Percentiles rank a stretch among this genome's conserved stretches.
phyloP scores from a whole-genome alignment of 73 alveolate genomes.

The Paramecium caudatum region DNA sequence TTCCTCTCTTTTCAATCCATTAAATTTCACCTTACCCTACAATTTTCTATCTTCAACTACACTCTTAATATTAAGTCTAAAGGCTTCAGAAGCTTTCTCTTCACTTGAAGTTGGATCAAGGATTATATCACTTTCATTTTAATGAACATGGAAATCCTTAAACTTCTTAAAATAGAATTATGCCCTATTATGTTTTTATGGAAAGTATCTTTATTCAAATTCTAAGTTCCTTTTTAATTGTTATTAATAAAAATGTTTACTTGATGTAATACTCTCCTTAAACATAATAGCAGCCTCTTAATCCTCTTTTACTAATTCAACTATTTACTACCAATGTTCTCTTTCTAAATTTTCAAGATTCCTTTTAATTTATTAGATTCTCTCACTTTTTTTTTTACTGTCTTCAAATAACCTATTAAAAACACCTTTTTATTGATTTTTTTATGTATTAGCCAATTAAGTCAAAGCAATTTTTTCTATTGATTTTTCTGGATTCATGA shows the following conservation, averaged over 20 bases:
- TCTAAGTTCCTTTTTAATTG: slow-evolving; percentile 14
- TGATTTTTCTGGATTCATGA: neutral
- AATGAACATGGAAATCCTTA: slow-evolving; percentile 52
- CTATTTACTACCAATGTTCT: slow-evolving; percentile 49
- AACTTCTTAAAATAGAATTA: slow-evolving; percentile 52
- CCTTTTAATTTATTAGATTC: neutral
- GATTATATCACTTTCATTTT: neutral
- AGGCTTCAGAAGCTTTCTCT: neutral
- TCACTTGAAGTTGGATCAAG: neutral
- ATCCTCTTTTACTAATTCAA: neutral
- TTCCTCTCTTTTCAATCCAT: slow-evolving; percentile 58
- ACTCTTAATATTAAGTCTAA: slow-evolving; percentile 30
- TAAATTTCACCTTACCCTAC: neutral
- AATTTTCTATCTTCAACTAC: slow-evolving; percentile 27
- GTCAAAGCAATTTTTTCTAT: slow-evolving; percentile 1
- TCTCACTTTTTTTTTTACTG: neutral
- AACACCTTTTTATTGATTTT: slow-evolving; percentile 7
- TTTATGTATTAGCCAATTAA: neutral
- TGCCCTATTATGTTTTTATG: slow-evolving; percentile 36
- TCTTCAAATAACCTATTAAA: slow-evolving; percentile 42
- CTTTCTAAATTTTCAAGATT: neutral
- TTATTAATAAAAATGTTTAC: slow-evolving; percentile 45
- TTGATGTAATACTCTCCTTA: neutral
- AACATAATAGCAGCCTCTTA: slow-evolving; percentile 5
- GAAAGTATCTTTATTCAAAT: neutral